A percentile compares a stretch with the other conserved stretches of the same genome.
phyloP scores from a whole-genome alignment of 2,329 filamentous ascomycete species.

The Gremmenia infestans region DNA sequence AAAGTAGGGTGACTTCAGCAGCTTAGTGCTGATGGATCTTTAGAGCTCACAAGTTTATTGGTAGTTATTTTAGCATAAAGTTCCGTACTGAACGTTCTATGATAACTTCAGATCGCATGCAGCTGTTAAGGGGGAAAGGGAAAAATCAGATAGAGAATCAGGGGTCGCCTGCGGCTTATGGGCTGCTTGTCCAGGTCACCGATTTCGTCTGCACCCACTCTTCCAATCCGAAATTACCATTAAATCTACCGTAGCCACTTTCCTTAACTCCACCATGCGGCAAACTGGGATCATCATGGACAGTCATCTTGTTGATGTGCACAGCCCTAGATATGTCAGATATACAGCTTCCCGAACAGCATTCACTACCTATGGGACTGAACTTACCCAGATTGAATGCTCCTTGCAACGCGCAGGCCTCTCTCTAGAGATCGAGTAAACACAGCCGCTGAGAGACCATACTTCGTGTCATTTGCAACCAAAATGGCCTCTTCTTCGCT shows the following conservation, averaged over 20 bases:
- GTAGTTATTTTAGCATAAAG: too few species aligned
- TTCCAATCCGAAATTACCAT: constrained; percentile 42
- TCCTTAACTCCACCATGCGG: constrained; percentile 60
- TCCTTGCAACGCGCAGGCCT: constrained; percentile 4
- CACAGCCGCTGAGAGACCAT: constrained; percentile 35
- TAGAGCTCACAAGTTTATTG: too few species aligned
- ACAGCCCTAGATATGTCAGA: constrained; percentile 47
- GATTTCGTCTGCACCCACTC: constrained; percentile 63
- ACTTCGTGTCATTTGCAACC: constrained; percentile 38
- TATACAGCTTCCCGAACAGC: too few species aligned
- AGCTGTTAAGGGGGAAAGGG: too few species aligned
- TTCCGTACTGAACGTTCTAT: too few species aligned
- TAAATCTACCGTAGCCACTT: constrained; percentile 59
- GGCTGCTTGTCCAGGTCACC: constrained; percentile 42
- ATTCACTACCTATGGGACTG: constrained; percentile 44
- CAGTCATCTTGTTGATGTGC: constrained; percentile 61
- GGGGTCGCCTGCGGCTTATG: too few species aligned
- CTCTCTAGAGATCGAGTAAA: constrained; percentile 28
- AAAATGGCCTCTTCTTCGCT: constrained; percentile 36
- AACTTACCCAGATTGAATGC: constrained; percentile 3
- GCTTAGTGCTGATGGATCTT: too few species aligned
- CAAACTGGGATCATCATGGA: constrained; percentile 57
- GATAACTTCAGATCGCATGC: too few species aligned
- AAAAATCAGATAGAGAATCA: too few species aligned
- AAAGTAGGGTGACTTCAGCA: too few species aligned